Percentiles rank a stretch among this genome's conserved stretches.
These are phyloP conservation scores for Ocimum tenuiflorum DNA, from an alignment of 257 asterid species.

Conservation along the genomic window DNA sequence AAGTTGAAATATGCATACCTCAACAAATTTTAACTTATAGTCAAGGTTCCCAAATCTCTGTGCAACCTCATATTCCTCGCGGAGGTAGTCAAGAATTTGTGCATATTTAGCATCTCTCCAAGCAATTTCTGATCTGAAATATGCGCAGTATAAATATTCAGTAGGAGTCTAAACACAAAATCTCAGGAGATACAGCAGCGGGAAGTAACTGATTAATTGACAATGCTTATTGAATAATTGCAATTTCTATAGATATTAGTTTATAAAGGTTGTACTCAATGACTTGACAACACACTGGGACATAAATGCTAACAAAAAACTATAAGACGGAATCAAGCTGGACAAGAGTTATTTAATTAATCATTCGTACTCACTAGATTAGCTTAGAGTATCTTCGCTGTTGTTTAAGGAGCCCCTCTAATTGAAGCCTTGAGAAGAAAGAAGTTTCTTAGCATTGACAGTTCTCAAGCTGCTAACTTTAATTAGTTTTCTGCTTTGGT, in stretches of 20 bases:
- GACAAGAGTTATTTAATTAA: neutral
- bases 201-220: neutral
- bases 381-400: neutral
- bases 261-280: too few relatives aligned
- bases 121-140: slow-evolving; percentile 85
- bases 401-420: neutral
- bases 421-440: slow-evolving; percentile 2
- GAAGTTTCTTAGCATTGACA: neutral
- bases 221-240: neutral
- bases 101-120: slow-evolving; percentile 99
- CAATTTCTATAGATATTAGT: neutral
- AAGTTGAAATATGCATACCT: slow-evolving; percentile 39
- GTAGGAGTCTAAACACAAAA: too few relatives aligned
- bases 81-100: slow-evolving; percentile 79
- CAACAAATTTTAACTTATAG: slow-evolving; percentile 83
- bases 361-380: neutral
- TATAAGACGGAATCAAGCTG: too few relatives aligned
- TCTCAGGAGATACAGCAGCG: neutral
- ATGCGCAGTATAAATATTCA: slow-evolving; percentile 7
- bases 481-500: neutral
- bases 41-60: slow-evolving; percentile 94
- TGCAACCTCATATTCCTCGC: slow-evolving; percentile 91
- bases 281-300: too few relatives aligned
- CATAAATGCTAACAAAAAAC: too few relatives aligned
- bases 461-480: neutral